A percentile compares a stretch with the other conserved stretches of the same genome.
phyloP scores from a whole-genome alignment of 2,329 filamentous ascomycete genomes.

The Pseudodiploospora longispora region DNA sequence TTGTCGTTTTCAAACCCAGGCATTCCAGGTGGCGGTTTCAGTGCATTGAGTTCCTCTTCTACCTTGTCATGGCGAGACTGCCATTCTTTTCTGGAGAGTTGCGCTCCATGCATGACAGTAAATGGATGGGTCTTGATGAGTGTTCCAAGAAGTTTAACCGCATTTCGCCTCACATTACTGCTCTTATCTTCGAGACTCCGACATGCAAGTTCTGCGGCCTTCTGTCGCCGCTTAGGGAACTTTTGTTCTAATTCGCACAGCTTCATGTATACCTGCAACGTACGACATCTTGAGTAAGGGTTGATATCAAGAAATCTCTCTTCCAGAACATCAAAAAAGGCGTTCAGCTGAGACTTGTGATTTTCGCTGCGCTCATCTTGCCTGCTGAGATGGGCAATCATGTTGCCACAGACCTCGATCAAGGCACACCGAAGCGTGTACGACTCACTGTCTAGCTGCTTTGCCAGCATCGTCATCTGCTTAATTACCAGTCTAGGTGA shows the following conservation, averaged over 20 bases:
- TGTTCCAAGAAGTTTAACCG: conserved; percentile 82
- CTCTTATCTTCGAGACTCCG: conserved; percentile 95
- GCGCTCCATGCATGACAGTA: conserved; percentile 80
- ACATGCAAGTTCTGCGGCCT: conserved; percentile 76
- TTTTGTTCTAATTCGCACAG: conserved; percentile 94
- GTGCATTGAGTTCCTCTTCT: conserved; percentile 69
- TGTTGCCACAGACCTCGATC: conserved; percentile 94
- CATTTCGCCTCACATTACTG: conserved; percentile 91
- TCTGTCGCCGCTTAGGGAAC: conserved; percentile 85
- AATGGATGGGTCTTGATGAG: conserved; percentile 94
- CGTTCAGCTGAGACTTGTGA: conserved; percentile 89
- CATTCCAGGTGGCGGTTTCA: conserved; percentile 75
- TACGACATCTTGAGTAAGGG: conserved; percentile 85
- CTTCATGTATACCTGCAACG: conserved; percentile 87
- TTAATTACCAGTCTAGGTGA: conserved; percentile 89
- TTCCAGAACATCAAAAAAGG: conserved; percentile 94
- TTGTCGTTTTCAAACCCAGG: conserved; percentile 49
- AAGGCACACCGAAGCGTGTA: conserved; percentile 89
- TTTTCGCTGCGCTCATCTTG: conserved; percentile 88
- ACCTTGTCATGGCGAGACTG: conserved; percentile 71
- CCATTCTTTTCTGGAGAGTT: conserved; percentile 82
- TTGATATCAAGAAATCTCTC: conserved; percentile 95
- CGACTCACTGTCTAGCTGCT: conserved; percentile 93
- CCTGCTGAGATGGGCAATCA: conserved; percentile 83
- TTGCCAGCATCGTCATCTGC: conserved; percentile 91